Conservation (phyloP, 768 basidiomycete species). For the Lanmaoa pseudosensibilis region DNA sequence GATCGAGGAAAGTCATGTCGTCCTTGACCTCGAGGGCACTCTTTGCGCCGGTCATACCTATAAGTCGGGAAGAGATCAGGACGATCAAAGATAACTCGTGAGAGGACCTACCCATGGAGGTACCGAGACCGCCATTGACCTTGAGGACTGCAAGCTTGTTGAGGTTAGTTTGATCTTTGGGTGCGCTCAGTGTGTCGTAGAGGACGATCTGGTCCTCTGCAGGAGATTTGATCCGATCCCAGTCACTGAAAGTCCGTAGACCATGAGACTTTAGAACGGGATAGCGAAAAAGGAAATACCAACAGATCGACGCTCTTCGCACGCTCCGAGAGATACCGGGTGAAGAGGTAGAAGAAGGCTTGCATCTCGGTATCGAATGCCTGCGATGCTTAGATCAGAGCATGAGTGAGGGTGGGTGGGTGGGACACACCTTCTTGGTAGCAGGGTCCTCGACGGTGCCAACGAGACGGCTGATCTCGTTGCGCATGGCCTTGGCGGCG, state of each 20-base stretch:
- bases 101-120: conserved; percentile 51
- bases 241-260: conserved; percentile 27
- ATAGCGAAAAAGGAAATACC: conserved; percentile 30
- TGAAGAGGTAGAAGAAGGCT: conserved; percentile 80
- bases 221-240: conserved; percentile 59
- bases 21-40: conserved; percentile 75
- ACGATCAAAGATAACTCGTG: background rate
- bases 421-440: conserved; percentile 70
- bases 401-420: background rate
- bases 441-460: conserved; percentile 74
- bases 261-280: background rate
- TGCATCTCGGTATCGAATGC: conserved; percentile 82
- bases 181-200: conserved; percentile 51
- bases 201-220: conserved; percentile 61
- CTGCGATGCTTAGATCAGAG: conserved; percentile 37
- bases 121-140: conserved; percentile 75
- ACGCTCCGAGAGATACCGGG: conserved; percentile 72
- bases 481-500: conserved; percentile 95
- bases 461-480: conserved; percentile 95
- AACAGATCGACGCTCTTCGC: conserved; percentile 70
- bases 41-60: conserved; percentile 64
- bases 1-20: conserved; percentile 68
- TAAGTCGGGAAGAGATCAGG: background rate
- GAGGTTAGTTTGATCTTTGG: conserved; percentile 49
- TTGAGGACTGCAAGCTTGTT: conserved; percentile 76